Evolutionary conservation across 257 asterid genomes (phyloP).

Genomic region (Przewalskia tangutica): DNA sequence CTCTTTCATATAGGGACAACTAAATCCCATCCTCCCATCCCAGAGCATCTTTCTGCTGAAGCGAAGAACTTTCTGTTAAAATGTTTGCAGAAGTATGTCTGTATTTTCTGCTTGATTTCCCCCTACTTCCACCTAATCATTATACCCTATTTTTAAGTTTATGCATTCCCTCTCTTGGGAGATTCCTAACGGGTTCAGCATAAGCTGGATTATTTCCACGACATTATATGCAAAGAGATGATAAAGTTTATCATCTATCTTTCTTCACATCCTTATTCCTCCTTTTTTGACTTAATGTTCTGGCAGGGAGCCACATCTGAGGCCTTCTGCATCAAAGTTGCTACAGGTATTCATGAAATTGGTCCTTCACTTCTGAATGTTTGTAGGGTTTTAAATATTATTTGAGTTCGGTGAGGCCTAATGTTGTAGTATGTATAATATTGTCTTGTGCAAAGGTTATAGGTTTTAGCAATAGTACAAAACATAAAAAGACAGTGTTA

Average conservation of each 20-base stretch:
- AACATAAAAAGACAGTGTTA: background rate
- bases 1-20: slow-evolving; percentile 96
- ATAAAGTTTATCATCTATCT: slow-evolving; percentile 1
- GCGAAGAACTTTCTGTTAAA: slow-evolving; percentile 83
- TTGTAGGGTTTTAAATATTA: background rate
- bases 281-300: slow-evolving; percentile 12
- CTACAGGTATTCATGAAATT: slow-evolving; percentile 46
- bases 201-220: slow-evolving; percentile 5
- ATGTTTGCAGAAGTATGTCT: slow-evolving; percentile 82
- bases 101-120: background rate
- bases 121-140: background rate
- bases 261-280: slow-evolving; percentile 4
- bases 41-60: slow-evolving; percentile 87
- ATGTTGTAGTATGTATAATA: background rate
- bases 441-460: background rate
- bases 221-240: background rate
- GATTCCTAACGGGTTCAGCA: background rate
- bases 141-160: background rate
- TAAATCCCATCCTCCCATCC: slow-evolving; percentile 98
- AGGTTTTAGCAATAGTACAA: background rate
- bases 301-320: slow-evolving; percentile 81
- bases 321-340: slow-evolving; percentile 81
- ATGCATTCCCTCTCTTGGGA: background rate
- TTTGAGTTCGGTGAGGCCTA: background rate
- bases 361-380: background rate